Percentiles rank a stretch among this genome's conserved stretches.
phyloP scores from a whole-genome alignment of 306 rosid genomes.

The Prunus kanzakura region DNA sequence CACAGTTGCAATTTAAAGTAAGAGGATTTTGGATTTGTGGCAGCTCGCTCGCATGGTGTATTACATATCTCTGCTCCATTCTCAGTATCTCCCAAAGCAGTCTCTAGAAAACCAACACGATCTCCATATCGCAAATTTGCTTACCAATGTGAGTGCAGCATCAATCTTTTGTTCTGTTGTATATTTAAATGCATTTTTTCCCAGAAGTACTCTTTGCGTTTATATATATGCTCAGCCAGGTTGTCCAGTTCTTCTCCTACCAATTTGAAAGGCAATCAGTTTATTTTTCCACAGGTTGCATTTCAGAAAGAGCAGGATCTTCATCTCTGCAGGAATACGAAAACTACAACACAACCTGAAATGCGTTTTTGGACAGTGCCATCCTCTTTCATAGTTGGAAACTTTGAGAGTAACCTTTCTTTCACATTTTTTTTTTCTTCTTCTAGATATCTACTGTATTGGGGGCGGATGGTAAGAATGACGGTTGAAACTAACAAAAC shows the following conservation, averaged over 20 bases:
- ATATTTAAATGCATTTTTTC: neutral
- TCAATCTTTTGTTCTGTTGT: neutral
- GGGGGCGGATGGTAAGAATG: neutral
- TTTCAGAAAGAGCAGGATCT: neutral
- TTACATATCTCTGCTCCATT: too few relatives aligned
- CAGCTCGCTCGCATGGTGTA: neutral
- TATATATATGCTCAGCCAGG: neutral
- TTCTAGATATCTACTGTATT: neutral
- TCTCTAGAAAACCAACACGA: neutral
- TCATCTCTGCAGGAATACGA: neutral
- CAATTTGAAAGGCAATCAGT: constrained; percentile 1
- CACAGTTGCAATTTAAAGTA: neutral
- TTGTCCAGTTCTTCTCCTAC: neutral
- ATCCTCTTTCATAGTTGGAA: neutral
- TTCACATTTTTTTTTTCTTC: neutral
- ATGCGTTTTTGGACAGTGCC: neutral
- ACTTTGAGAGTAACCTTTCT: neutral
- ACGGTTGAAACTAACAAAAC: neutral
- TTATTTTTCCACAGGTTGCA: neutral
- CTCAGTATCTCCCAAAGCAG: neutral
- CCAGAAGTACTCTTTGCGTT: neutral
- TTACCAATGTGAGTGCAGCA: neutral
- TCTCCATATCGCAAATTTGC: neutral
- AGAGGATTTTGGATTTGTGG: neutral
- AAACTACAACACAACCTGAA: neutral